Evolutionary conservation across 2,329 filamentous ascomycete genomes (phyloP), one percentile per base, ranked within the genome.

Genomic region (Diaporthe destruens): DNA sequence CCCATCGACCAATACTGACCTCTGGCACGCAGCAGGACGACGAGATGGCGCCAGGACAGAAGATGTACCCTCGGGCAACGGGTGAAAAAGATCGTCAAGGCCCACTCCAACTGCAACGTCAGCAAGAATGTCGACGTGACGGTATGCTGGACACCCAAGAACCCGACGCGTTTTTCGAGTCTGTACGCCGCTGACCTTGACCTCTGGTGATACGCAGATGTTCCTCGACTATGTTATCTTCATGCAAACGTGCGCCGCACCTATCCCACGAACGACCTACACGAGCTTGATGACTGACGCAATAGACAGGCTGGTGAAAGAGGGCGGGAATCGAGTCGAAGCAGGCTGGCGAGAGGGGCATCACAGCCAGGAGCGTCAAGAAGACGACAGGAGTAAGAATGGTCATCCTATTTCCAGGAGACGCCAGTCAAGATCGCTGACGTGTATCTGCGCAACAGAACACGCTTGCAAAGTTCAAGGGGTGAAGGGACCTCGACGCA

Each of bases 21-120:
- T 18, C 20, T 20, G 36, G 32, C 32, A 25, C 44, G 18, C n/a
- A 1, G 32, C 44, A 53, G 20, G 20, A 53, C 61, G 47, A 66
- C 61, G 16, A 66, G 14, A 92, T 91, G 88, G 90, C 88, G 67
- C 84, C 88, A 16, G 86, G 90, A 29, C 91, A 92, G 79, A 96
- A 94, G 77, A 86, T 94, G 18, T 98, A 97, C 79, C 95, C 95
- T 14, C 91, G 95, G 75, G 91, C 90, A 23, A 96, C 94, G 0
- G n/a, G 87, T 98, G 77, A 96, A 95, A 82, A 95, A 95, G 82
- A 96, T 97, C 74, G 87, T 97, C 78, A 98, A 97, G 83, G 94
- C 94, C 23, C 94, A 97, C 81, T 93, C 94, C 11, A 92, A 93
- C 75, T 91, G 92, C 80, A 92, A 89, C 75, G 82, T 97, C 75